Evolutionary conservation across 2,329 filamentous ascomycete species (phyloP), one percentile per base, ranked within the genome.

Genomic region (Aureobasidium zeae): DNA sequence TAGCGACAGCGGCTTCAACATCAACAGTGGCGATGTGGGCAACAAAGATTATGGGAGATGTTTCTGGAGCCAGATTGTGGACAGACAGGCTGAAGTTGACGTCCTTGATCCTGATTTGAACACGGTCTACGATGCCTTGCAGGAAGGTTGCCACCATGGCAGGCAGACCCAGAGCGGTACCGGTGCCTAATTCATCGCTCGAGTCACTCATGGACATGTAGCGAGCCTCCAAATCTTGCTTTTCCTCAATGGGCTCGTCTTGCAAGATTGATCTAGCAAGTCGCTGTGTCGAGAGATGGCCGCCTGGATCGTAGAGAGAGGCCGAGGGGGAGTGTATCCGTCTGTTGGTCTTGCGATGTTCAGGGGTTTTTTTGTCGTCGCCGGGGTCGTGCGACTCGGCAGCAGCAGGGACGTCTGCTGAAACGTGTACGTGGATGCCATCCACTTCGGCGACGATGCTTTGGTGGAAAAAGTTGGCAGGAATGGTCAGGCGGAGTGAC

Each of bases 391-490:
- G n/a, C 9, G 25, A 9, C 5, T 31, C 28, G 10, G 34, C 46
- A 15, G 38, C 28, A 9, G 34, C 46, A 15, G 38, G 13, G 36
- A 53, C 51, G 21, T 54, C 46, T 30, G 60, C 37, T 4, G 31
- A 46, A 12, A 56, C 50, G 12, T 79, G 74, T 22, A 93, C 73
- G 51, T 88, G 76, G 48, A 95, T 77, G 15, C 86, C 87, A 53
- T 89, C 79, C 16, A 89, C 73, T 57, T 94, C 84, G 54, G 89
- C 77, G 21, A 76, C 70, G 58, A 96, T 93, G 20, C 86, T 81
- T 53, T 82, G 88, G 42, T 79, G 82, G 61, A 88, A 87, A 52
- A 95, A 81, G 62, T 95, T 86, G 59, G 91, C 81, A 10, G 89
- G 86, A 38, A 96, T 74, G 6, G 83, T 93, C 43, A 95, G 69